Base-by-base conservation (phyloP, 805 yeast genomes). In the Barnettozyma populi region DNA sequence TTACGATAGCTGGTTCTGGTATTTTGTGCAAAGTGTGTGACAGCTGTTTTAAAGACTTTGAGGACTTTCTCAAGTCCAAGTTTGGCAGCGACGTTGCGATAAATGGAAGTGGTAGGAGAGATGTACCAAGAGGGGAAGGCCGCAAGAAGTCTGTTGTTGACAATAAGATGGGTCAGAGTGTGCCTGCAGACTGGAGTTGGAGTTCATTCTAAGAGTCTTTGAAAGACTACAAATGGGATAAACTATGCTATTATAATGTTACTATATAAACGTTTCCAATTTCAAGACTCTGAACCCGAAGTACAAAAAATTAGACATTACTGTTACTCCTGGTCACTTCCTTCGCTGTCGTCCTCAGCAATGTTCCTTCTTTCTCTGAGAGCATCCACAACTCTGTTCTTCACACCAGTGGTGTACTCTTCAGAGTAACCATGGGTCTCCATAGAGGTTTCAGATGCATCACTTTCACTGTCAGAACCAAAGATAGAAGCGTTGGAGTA, bases 161-260 rank as follows among this genome's bases (percentile, higher is more conserved):
- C 2, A 68, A 69, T 37, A n/a, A 31, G 7, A 24, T 29, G 21
- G 41, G 48, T 13, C 46, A 39, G 3, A 43, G 20, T 16, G 52
- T 83, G 9, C 89, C 89, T 13, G 87, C 84, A 16, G 86, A 84
- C 61, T 84, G 90, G 90, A 80, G 79, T 57, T 84, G 90, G 90
- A 79, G 86, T 52, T 82, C 88, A 18, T 83, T 83, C 56, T 83
- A 67, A 58, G 35, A 41, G 41, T 41, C 24, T 39, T 39, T 39
- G 42, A 39, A 25, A 39, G 42, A 35, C 37, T 35, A 35, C 21
- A 18, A 19, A 29, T 9, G 13, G 29, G 29, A 29, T 29, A 29
- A 29, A 14, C 13, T 29, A 29, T 29, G 32, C 32, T 35, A 36
- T 21, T 20, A 7, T 36, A 21, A 14, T 36, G 40, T 36, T 36